Conservation (phyloP, 2,329 filamentous ascomycete species). For the Microascus cirrosus region DNA sequence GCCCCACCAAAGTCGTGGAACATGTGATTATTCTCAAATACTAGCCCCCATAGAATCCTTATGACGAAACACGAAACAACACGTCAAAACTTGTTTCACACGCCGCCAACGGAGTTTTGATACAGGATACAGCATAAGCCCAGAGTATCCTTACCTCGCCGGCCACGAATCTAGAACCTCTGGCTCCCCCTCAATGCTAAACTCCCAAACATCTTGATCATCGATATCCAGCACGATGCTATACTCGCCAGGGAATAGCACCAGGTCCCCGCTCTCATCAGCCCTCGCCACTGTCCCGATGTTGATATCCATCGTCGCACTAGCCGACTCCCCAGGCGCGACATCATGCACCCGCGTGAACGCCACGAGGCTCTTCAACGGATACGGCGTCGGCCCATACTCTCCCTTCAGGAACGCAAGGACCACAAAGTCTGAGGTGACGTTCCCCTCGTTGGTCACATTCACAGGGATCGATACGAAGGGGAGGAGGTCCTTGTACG, state of each 20-base stretch:
- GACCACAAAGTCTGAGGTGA: constrained; percentile 38
- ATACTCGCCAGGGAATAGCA: constrained; percentile 3
- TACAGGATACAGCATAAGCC: too few relatives aligned
- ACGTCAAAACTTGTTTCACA: too few relatives aligned
- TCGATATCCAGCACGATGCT: constrained; percentile 1
- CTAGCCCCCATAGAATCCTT: too few relatives aligned
- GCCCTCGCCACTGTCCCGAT: constrained; percentile 1
- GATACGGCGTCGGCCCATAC: constrained; percentile 35
- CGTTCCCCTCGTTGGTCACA: constrained; percentile 34
- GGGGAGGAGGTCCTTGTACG: constrained; percentile 27
- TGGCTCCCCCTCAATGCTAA: constrained; percentile 1
- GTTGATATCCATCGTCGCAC: constrained; percentile 2
- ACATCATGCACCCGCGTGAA: constrained; percentile 3
- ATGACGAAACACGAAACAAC: too few relatives aligned
- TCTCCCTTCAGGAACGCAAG: constrained; percentile 36
- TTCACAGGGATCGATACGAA: constrained; percentile 17
- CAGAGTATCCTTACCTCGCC: neutral
- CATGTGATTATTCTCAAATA: too few relatives aligned
- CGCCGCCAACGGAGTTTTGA: too few relatives aligned
- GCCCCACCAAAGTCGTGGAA: too few relatives aligned
- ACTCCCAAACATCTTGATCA: constrained; percentile 1
- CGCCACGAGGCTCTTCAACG: constrained; percentile 34
- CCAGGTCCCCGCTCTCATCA: constrained; percentile 1
- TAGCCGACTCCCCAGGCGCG: neutral
- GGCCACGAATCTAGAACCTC: constrained; percentile 2